Conservation (phyloP, 306 rosid genomes). For the Erythrophleum fordii region DNA sequence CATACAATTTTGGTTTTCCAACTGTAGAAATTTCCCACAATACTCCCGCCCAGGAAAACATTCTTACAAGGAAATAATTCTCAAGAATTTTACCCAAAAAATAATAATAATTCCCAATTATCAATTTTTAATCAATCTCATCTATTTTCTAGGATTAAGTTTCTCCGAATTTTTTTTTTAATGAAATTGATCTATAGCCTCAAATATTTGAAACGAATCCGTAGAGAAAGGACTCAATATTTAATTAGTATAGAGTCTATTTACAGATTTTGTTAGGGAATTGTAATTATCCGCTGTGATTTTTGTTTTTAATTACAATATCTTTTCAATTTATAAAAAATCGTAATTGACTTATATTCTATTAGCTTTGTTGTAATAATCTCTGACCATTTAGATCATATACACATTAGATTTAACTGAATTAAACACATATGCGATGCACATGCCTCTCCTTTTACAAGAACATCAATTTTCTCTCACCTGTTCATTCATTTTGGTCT, state of each 20-base stretch:
- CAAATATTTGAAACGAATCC: slow-evolving; percentile 4
- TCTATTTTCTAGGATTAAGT: slow-evolving; percentile 27
- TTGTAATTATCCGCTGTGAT: neutral
- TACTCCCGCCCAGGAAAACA: slow-evolving; percentile 26
- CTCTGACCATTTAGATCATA: neutral
- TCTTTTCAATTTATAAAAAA: no score
- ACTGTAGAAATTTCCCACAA: slow-evolving; percentile 1
- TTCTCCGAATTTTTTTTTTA: neutral
- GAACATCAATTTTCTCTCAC: no score
- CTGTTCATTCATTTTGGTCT: no score
- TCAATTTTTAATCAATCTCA: slow-evolving; percentile 6
- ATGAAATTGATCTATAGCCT: neutral
- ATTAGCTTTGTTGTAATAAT: no score
- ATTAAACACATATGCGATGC: no score
- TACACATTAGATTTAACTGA: neutral
- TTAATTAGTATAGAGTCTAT: neutral
- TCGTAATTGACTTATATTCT: neutral
- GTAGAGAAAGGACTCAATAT: neutral
- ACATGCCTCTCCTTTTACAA: no score
- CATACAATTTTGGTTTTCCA: neutral
- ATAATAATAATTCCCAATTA: neutral
- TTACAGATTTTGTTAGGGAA: neutral
- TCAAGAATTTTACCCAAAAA: neutral
- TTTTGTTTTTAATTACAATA: no score
- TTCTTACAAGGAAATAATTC: slow-evolving; percentile 19